Conservation (phyloP, 2,329 filamentous ascomycete genomes). For the Aspergillus japonicus region DNA sequence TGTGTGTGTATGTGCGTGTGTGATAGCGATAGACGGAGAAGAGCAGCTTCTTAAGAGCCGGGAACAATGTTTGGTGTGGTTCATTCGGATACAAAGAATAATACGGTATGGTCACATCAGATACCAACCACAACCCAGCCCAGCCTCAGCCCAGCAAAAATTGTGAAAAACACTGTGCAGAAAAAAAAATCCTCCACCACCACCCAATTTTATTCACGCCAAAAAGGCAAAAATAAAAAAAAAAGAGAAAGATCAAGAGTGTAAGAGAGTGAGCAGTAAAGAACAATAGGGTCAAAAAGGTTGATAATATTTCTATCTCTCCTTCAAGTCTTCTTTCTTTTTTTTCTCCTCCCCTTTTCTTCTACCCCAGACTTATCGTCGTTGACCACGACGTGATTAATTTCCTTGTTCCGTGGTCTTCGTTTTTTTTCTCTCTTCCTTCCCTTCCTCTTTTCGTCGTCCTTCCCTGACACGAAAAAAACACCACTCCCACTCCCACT, state of each 20-base stretch:
- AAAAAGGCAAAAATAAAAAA: conserved; percentile 19
- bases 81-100: neutral
- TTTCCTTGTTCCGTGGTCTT: conserved; percentile 20
- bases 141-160: neutral
- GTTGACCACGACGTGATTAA: conserved; percentile 22
- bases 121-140: neutral
- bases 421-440: conserved; percentile 11
- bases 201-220: conserved; percentile 1
- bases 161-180: conserved; percentile 1
- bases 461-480: neutral
- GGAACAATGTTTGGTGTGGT: neutral
- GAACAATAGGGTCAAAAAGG: conserved; percentile 5
- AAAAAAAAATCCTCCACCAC: conserved; percentile 9
- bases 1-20: neutral
- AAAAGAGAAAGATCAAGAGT: neutral
- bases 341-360: conserved; percentile 21
- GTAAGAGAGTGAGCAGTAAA: conserved; percentile 4
- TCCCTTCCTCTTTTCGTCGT: conserved; percentile 13
- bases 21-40: neutral
- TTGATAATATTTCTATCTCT: conserved; percentile 16
- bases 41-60: neutral
- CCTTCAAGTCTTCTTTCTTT: conserved; percentile 9
- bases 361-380: conserved; percentile 21
- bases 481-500: neutral
- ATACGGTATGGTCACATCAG: neutral